Evolutionary conservation across 768 basidiomycete species (phyloP).

Genomic region (Termitomyces sp.): DNA sequence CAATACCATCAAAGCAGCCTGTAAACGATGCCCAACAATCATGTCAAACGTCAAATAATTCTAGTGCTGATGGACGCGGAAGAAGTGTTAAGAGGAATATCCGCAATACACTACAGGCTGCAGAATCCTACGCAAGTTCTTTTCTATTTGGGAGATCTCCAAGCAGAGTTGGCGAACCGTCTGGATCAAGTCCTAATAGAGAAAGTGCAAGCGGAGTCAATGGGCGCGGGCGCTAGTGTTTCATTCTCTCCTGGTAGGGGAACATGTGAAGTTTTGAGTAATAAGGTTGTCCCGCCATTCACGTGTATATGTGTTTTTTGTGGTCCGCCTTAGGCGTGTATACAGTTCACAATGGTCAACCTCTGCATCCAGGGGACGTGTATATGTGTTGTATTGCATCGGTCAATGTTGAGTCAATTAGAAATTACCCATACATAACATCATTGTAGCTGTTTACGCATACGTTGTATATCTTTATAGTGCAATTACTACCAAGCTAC

Average conservation of each 20-base stretch:
- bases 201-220: slow-evolving; percentile 6
- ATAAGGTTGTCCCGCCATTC: background rate
- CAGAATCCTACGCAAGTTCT: slow-evolving; percentile 63
- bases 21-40: slow-evolving; percentile 36
- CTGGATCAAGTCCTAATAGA: slow-evolving; percentile 8
- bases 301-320: background rate
- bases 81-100: slow-evolving; percentile 60
- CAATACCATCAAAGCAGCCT: slow-evolving; percentile 21
- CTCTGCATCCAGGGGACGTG: background rate
- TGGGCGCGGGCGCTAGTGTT: slow-evolving; percentile 7
- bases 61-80: slow-evolving; percentile 39
- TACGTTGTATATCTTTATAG: background rate
- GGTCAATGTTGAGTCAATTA: background rate
- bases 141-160: slow-evolving; percentile 56
- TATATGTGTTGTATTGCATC: background rate
- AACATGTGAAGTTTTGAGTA: background rate
- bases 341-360: no score
- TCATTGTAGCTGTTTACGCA: background rate
- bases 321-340: no score
- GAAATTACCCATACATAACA: background rate
- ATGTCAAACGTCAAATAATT: slow-evolving; percentile 15
- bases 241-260: background rate
- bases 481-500: background rate
- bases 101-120: slow-evolving; percentile 61
- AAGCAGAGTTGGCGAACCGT: slow-evolving; percentile 15